phyloP scores from a whole-genome alignment of 768 basidiomycete genomes.

The Mrakia gelida region DNA sequence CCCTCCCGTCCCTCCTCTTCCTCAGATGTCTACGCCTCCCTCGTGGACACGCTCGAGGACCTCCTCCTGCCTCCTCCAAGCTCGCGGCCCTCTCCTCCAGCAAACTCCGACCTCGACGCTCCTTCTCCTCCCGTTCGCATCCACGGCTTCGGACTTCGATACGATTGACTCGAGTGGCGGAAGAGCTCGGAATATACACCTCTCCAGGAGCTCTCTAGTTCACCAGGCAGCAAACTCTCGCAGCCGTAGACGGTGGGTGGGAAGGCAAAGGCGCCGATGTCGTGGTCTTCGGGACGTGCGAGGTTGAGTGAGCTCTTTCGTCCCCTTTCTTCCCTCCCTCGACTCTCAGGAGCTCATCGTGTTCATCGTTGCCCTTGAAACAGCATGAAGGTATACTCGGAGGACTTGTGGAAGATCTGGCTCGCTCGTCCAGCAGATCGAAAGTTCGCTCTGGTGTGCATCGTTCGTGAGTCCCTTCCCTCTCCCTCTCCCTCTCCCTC shows the following conservation, averaged over 20 bases:
- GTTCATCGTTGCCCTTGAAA: background rate
- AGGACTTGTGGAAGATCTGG: constrained; percentile 14
- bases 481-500: background rate
- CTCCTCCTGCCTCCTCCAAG: background rate
- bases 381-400: constrained; percentile 15
- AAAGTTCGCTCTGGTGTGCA: constrained; percentile 19
- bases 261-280: constrained; percentile 5
- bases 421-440: constrained; percentile 11
- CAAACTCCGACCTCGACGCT: background rate
- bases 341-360: background rate
- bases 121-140: background rate
- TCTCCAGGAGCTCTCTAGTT: background rate
- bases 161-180: background rate
- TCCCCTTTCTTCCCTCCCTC: background rate
- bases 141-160: background rate
- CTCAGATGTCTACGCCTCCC: constrained; percentile 21
- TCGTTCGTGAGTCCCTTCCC: constrained; percentile 5
- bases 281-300: constrained; percentile 18
- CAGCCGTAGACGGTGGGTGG: constrained; percentile 5
- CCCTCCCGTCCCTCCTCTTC: background rate
- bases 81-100: background rate
- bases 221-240: background rate
- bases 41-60: constrained; percentile 1
- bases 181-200: constrained; percentile 4
- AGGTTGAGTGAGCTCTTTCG: constrained; percentile 18